Evolutionary conservation across 139 green algal species (phyloP), one percentile per base, ranked within the genome.

Genomic region (Chlamydomonas applanata): DNA sequence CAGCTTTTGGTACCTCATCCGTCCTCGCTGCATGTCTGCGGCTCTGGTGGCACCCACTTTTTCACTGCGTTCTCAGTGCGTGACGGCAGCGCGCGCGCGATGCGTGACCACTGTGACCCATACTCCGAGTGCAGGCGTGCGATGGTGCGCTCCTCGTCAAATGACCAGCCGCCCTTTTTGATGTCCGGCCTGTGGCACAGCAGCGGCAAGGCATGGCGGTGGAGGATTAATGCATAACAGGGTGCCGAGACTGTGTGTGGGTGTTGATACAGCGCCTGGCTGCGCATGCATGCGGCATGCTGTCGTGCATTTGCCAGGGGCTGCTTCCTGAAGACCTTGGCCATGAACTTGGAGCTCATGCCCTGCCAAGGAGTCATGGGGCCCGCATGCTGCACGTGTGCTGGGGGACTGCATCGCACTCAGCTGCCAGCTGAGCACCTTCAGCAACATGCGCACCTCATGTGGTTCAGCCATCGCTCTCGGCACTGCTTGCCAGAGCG

Each of bases 401-500:
- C n/a, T n/a, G n/a, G n/a, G n/a, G n/a, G n/a, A n/a, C n/a, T n/a
- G n/a, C n/a, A 54, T 16, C 13, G 16, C 45, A 13, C 45, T 54
- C 45, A 16, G 45, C 16, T 16, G 13, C 13, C 45, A 54, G 45
- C 45, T 24, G 16, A 16, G 16, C 45, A 16, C 45, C 45, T 16
- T 22, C 14, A 63, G 22, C 3, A 56, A 34, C 63, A 54, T 30
- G 56, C 73, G 72, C 25, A 79, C 73, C 71, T 60, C 40, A 69
- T 68, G 62, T 91, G 85, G 71, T 91, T 91, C 72, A 85, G 77
- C 85, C 85, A 91, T 20, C 85, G 79, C 60, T 91, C 76, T 13
- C 85, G 71, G 71, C 85, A 90, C 59, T 85, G 87, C 74, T 91
- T 91, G 69, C 85, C 85, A 25, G 82, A 89, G 49, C 85, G 77